phyloP scores from a whole-genome alignment of 345 rosid genomes.

The Lumnitzera racemosa region DNA sequence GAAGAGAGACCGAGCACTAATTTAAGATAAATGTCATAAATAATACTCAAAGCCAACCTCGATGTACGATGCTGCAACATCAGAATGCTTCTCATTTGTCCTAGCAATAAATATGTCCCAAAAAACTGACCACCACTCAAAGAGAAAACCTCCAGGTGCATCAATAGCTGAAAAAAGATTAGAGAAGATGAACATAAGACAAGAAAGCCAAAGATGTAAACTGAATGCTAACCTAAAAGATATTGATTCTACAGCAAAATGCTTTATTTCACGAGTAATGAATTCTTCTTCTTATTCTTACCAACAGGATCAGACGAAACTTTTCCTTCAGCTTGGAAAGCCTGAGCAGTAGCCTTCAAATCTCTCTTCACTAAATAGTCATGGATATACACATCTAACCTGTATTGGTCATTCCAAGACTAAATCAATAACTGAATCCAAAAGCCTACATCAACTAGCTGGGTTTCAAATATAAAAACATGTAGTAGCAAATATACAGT shows the following conservation, averaged over 20 bases:
- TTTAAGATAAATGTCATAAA: not conserved
- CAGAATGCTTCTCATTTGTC: conserved; percentile 97
- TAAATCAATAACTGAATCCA: not conserved
- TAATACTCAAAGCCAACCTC: conserved; percentile 44
- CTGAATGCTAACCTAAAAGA: not conserved
- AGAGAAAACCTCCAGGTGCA: conserved; percentile 98
- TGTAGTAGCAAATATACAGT: too few relatives aligned
- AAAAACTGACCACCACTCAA: conserved; percentile 99
- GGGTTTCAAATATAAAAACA: too few relatives aligned
- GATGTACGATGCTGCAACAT: conserved; percentile 95
- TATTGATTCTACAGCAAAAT: too few relatives aligned
- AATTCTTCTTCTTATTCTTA: conserved; percentile 17
- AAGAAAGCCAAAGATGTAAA: not conserved
- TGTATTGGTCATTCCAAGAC: conserved; percentile 16
- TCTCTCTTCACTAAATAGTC: conserved; percentile 96
- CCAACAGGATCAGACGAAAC: conserved; percentile 99
- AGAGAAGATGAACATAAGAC: not conserved
- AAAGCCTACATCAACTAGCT: not conserved
- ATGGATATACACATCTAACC: conserved; percentile 97
- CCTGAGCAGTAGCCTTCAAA: conserved; percentile 93
- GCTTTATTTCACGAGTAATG: not conserved
- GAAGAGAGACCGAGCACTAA: too few relatives aligned
- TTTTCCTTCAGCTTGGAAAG: conserved; percentile 96
- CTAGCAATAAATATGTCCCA: conserved; percentile 99
- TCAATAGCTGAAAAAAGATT: conserved; percentile 61